Base-by-base conservation (phyloP, 2,329 filamentous ascomycete species). In the Ceratocystiopsis sp. region DNA sequence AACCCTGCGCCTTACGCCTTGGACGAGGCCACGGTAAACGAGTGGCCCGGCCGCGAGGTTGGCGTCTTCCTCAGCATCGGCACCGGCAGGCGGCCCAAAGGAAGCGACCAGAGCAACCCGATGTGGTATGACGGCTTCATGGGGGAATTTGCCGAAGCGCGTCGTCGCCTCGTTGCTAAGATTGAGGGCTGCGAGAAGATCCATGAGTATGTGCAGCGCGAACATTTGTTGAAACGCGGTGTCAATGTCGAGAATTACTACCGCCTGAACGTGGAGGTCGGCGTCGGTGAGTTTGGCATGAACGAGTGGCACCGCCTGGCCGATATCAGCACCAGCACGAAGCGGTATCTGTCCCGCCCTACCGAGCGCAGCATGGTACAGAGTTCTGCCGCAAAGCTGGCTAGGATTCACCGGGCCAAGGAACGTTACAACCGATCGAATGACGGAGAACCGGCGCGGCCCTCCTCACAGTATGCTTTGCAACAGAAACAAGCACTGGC, bases 211-310 rank as follows among this genome's bases (percentile, higher is more conserved):
- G 93, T 96, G 86, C 63, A 81, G 46, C 76, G 74, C 46, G 82
- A 93, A 40, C 75, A 87, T 51, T 67, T 96, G 18, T 63, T 73
- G 8, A 82, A 78, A 57, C 76, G 86, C 33, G 76, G 80, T 21
- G 84, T 96, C 46, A 87, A 82, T 53, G 73, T 75, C 42, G 87
- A 95, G 46, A 84, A 93, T 58, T 98, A 98, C 64, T 93, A 86
- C 59, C 81, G 91, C 9, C 67, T 96, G n/a, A 98, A 98, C 50
- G 91, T 96, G 36, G 87, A 96, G 56, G 79, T 94, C 15, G 91
- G 89, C 1, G 87, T 96, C 3, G 87, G 89, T 42, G 91, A 96
- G 56, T 96, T 95, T 58, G 89, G 84, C 42, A 96, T 98, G 86
- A 98, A 96, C 57, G 91, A 96, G 58, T 98, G 91, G 91, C 75